Evolutionary conservation across 1,284 basidiomycete species (phyloP).

Genomic region (Austroboletus olivaceoglutinosus): DNA sequence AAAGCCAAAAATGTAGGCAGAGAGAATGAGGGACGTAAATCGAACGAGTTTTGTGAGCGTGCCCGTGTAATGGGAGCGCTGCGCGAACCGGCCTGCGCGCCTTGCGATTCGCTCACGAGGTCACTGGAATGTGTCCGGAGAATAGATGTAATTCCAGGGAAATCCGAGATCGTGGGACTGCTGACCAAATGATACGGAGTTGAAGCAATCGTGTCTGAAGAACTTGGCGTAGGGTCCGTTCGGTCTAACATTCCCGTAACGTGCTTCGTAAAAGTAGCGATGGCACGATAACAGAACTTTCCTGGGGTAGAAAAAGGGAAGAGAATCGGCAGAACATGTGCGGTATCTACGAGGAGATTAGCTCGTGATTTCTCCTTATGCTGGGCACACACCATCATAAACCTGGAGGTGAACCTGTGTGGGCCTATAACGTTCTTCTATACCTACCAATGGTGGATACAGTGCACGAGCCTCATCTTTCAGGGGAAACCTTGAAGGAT

Average conservation of each 20-base stretch:
- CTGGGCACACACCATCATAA: slow-evolving; percentile 57
- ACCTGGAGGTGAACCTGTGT: slow-evolving; percentile 93
- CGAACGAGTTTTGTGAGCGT: background rate
- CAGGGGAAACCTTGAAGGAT: slow-evolving; percentile 74
- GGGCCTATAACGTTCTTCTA: slow-evolving; percentile 61
- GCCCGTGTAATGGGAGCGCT: background rate
- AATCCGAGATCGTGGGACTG: slow-evolving; percentile 6
- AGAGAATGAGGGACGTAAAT: slow-evolving; percentile 11
- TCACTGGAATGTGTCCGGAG: slow-evolving; percentile 10
- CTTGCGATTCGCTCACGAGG: background rate
- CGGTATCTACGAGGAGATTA: slow-evolving; percentile 48
- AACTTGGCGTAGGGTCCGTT: slow-evolving; percentile 9
- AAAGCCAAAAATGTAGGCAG: slow-evolving; percentile 14
- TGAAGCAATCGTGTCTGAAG: slow-evolving; percentile 7
- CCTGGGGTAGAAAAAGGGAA: slow-evolving; percentile 83
- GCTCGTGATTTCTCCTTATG: background rate
- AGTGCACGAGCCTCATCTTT: slow-evolving; percentile 57
- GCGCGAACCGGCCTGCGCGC: background rate
- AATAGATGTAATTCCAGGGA: background rate
- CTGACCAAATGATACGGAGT: background rate
- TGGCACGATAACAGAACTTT: slow-evolving; percentile 74
- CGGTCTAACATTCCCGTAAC: slow-evolving; percentile 48
- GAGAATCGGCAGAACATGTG: slow-evolving; percentile 74
- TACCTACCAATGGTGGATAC: slow-evolving; percentile 65
- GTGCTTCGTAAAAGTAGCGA: slow-evolving; percentile 64